Conservation (phyloP, 352 stramenopile species). For the Globisporangium solare region DNA sequence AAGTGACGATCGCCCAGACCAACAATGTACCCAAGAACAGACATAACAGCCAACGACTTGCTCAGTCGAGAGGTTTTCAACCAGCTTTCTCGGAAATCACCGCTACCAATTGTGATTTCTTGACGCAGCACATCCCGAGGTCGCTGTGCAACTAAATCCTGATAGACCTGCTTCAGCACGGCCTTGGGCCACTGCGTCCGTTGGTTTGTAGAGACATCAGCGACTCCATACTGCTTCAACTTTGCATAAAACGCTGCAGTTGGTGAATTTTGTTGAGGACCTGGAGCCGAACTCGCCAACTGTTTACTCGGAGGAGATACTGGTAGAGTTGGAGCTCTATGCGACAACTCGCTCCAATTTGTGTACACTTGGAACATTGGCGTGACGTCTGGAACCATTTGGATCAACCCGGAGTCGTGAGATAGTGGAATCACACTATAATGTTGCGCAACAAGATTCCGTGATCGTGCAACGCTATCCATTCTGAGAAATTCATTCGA, state of each 20-base stretch:
- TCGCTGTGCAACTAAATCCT: slow-evolving; percentile 57
- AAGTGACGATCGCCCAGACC: slow-evolving; percentile 89
- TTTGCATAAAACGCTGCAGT: slow-evolving; percentile 83
- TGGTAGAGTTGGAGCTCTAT: slow-evolving; percentile 12
- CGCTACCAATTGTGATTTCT: slow-evolving; percentile 48
- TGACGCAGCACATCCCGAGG: slow-evolving; percentile 62
- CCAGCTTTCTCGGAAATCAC: slow-evolving; percentile 63
- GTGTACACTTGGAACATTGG: slow-evolving; percentile 83
- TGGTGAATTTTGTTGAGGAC: slow-evolving; percentile 31
- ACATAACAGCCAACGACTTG: slow-evolving; percentile 84
- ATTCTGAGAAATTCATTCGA: slow-evolving; percentile 68
- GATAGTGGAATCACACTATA: slow-evolving; percentile 83
- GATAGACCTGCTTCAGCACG: slow-evolving; percentile 61
- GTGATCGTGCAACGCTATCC: slow-evolving; percentile 31
- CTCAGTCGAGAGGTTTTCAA: slow-evolving; percentile 48
- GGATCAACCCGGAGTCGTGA: slow-evolving; percentile 76
- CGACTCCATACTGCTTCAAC: slow-evolving; percentile 72
- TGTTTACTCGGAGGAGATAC: slow-evolving; percentile 15
- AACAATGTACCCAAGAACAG: slow-evolving; percentile 84
- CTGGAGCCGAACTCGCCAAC: not conserved
- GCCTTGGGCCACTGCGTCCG: slow-evolving; percentile 54
- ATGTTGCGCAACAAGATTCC: slow-evolving; percentile 47
- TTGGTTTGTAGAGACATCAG: slow-evolving; percentile 63
- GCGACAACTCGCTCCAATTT: slow-evolving; percentile 30
- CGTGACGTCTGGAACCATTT: slow-evolving; percentile 80